Percentiles rank a stretch among this genome's conserved stretches.
Evolutionary conservation across 1,284 basidiomycete species (phyloP).

Genomic region (Cerioporus squamosus): DNA sequence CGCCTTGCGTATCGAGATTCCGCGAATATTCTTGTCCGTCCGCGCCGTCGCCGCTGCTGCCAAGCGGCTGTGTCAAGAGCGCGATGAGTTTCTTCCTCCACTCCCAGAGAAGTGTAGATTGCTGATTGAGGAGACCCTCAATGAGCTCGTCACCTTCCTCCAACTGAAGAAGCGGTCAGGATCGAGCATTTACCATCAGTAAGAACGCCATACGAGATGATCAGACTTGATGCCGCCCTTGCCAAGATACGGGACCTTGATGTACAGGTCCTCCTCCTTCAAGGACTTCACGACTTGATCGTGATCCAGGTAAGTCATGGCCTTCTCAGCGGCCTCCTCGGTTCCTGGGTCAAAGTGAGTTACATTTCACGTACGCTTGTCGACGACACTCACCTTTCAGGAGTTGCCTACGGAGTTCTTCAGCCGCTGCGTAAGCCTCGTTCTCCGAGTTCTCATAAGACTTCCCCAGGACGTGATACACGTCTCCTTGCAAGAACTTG

Average conservation of each 20-base stretch:
- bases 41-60: conserved; percentile 50
- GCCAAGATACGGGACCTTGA: conserved; percentile 52
- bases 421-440: conserved; percentile 64
- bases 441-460: conserved; percentile 53
- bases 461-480: conserved; percentile 66
- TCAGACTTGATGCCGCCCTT: conserved; percentile 50
- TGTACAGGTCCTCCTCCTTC: conserved; percentile 48
- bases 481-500: conserved; percentile 74
- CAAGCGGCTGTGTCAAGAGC: conserved; percentile 65
- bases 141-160: conserved; percentile 69
- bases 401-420: conserved; percentile 61
- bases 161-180: conserved; percentile 44
- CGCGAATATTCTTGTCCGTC: conserved; percentile 80
- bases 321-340: conserved; percentile 59
- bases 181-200: neutral
- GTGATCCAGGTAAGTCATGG: conserved; percentile 56
- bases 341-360: conserved; percentile 46
- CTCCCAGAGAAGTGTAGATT: conserved; percentile 64
- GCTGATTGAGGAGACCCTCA: conserved; percentile 62
- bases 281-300: conserved; percentile 51
- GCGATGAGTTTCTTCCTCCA: conserved; percentile 65
- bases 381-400: conserved; percentile 53
- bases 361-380: neutral
- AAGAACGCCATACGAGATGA: neutral
- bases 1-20: conserved; percentile 75